These are phyloP conservation scores for Kurtzmaniella quercitrusa DNA, from an alignment of 1,139 yeast genomes.

Conservation along the genomic window DNA sequence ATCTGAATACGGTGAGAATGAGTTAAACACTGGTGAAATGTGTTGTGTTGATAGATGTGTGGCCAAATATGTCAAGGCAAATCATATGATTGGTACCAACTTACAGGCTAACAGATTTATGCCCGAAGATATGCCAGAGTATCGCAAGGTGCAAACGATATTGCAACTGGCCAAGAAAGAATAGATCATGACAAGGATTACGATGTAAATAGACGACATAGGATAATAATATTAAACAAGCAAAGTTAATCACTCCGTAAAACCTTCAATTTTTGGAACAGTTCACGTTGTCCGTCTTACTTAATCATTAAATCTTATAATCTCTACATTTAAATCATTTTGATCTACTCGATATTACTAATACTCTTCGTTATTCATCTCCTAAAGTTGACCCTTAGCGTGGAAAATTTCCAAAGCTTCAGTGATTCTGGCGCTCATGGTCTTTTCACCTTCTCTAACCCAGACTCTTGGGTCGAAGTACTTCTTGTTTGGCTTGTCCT, in stretches of 20 bases:
- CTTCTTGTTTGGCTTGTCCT: conserved; percentile 98
- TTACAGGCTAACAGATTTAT: conserved; percentile 29
- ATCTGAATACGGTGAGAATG: conserved; percentile 72
- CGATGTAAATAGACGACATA: neutral
- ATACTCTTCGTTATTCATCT: conserved; percentile 3
- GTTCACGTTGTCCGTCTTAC: too few species aligned
- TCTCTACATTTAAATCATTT: neutral
- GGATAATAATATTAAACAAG: neutral
- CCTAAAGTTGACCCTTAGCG: conserved; percentile 60
- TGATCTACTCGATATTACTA: neutral
- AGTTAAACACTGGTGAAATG: conserved; percentile 72
- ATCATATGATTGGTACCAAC: conserved; percentile 53
- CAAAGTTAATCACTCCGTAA: too few species aligned
- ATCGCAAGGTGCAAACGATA: conserved; percentile 22
- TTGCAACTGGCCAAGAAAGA: neutral
- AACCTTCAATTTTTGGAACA: too few species aligned
- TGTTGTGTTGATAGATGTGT: conserved; percentile 79
- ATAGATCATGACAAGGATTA: neutral
- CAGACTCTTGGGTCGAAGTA: conserved; percentile 99
- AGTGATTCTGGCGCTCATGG: conserved; percentile 83
- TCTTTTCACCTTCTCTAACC: conserved; percentile 99
- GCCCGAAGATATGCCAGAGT: conserved; percentile 40
- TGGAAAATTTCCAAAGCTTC: conserved; percentile 87
- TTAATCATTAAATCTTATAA: too few species aligned
- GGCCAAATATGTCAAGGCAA: conserved; percentile 64